Evolutionary conservation across 2,329 filamentous ascomycete species (phyloP), one percentile per base, ranked within the genome.

Genomic region (Bretziella fagacearum): DNA sequence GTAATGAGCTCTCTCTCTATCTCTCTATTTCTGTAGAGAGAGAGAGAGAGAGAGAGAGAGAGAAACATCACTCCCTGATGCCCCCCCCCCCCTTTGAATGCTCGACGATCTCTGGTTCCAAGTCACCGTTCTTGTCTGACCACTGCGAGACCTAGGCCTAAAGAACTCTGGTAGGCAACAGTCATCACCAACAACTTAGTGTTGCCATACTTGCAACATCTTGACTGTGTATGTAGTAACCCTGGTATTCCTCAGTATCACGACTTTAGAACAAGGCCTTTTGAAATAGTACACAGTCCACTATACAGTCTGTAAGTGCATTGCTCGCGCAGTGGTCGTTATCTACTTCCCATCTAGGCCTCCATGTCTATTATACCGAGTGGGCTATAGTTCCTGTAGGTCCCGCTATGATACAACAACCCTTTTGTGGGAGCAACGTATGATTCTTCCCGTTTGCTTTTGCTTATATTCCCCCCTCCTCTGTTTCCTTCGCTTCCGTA

Each of bases 361-460:
- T 7, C 25, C 17, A 17, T 3, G 25, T 15, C 23, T 7, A 15
- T 44, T 44, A 44, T 44, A 44, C 41, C 41, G 41, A 44, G 20
- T n/a, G 23, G 25, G 13, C 11, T 44, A 44, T 44, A 33, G 27
- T 44, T 44, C 41, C 26, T 44, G 7, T 22, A 18, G 18, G 4
- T 44, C 6, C 18, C 23, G 20, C 35, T 20, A 13, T 39, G 23
- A 32, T 11, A 20, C 17, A 22, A 18, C 26, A 17, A 15, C 41
- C 8, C n/a, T 32, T 8, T 25, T 6, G 32, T 25, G 25, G 30
- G 17, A 25, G 41, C 41, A 44, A 43, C 41, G 27, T 44, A 44
- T 44, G 41, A 32, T 44, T 25, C 20, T 23, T 6, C 17, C 10
- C 6, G 18, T 20, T n/a, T n/a, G 10, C 10, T 2, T 18, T 11